Base-by-base conservation (phyloP, 805 yeast species). In the Barnettozyma siamensis region DNA sequence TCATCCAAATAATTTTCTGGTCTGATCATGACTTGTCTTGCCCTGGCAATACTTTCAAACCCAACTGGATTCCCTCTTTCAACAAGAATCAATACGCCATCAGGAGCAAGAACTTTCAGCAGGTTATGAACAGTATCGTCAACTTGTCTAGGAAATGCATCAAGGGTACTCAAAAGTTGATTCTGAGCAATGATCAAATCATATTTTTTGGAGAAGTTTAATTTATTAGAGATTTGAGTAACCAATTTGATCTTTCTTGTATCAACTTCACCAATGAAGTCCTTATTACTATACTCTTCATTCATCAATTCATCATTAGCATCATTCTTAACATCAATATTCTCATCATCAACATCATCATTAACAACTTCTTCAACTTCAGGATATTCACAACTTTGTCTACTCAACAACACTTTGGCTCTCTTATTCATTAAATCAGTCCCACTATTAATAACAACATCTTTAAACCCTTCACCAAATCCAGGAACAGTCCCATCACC, bases 51-150 rank as follows among this genome's bases (percentile, higher is more conserved):
- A 3, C 78, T 70, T 62, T 93, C 99, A 57, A 87, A 87, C 0
- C 98, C 98, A 26, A 80, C 56, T 0, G 97, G 87, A 42, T 83
- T 85, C 3, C 99, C 99, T 47, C 96, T 70, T 63, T 93, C 98
- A 3, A 89, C 64, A 2, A 93, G 58, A 1, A 88, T 80, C 11
- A 91, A 62, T 44, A 80, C 80, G 0, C 98, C 99, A 10, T 77
- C 76, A 0, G 96, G 96, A 13, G 76, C 73, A 35, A 89, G 63
- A 15, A 84, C 63, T 15, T 70, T 66, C 19, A 88, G 65, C 27
- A 83, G 66, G 44, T 70, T 68, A 46, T 80, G 78, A 9, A 87
- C 53, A 39, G 73, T 80, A 18, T 70, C 69, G 59, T 88, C 97
- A 5, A 87, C 80, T 48, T 86, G 83, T 16, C 70, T 67, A 1